Base-by-base conservation (phyloP, 441 rosid genomes). In the Mallotus japonicus region DNA sequence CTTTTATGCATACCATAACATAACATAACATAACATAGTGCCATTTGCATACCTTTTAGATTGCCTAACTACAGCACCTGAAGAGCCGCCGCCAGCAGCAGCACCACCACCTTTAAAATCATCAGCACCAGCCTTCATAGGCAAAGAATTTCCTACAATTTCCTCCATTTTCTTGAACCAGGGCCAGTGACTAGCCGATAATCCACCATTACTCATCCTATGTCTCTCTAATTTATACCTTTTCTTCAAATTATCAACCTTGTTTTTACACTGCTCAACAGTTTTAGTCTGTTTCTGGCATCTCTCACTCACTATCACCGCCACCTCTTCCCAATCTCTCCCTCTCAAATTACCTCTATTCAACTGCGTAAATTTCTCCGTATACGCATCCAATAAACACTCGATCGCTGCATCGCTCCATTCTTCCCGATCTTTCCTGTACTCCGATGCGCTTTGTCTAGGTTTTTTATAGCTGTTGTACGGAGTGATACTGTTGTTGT, bases 271-370 rank as follows among this genome's bases (percentile, higher is more conserved):
- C 89, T 91, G 98, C 85, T 95, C 98, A 76, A 95, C 97, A 74
- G 90, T 95, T 90, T 95, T 95, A 2, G 11, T 53, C 75, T 72
- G 65, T 89, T 83, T 77, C 85, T 87, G 79, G 73, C 87, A 72
- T 79, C 97, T 74, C 84, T 87, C 95, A 49, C 88, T 88, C 73
- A 95, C 97, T 2, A 84, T 65, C 47, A 84, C 80, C 42, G 98
- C 99, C 67, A 95, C 98, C 73, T 89, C 97, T 83, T 95, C 98
- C 99, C 98, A 95, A 61, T 95, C 99, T 62, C 97, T 87, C 40
- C 98, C 99, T 40, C 97, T 77, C 73, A 94, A 74, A 81, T 92
- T 95, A 79, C 97, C 99, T 69, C 91, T 72, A 51, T 92, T 95
- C 76, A 95, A 83, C 84, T 89, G 89, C 76, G 79, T 84, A 75